These are phyloP conservation scores for Cystofilobasidium capitatum DNA, from an alignment of 768 basidiomycete genomes.

Conservation along the genomic window DNA sequence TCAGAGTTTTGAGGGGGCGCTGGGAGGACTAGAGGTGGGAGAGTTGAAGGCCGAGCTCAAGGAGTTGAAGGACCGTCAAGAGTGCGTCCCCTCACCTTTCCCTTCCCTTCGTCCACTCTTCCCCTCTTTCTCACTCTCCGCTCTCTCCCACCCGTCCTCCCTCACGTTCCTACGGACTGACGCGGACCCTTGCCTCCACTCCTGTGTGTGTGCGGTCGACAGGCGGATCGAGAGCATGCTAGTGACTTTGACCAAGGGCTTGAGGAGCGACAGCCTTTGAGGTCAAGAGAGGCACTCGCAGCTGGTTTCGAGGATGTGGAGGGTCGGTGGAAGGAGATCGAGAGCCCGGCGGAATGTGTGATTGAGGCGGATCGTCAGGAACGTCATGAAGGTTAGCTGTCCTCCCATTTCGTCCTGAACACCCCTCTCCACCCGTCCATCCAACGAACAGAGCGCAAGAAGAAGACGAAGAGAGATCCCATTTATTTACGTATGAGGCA, in stretches of 20 bases:
- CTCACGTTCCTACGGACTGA: neutral
- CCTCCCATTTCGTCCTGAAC: no score
- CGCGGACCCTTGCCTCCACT: neutral
- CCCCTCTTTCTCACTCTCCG: neutral
- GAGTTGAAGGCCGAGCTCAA: neutral
- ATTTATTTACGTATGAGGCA: slow-evolving; percentile 22
- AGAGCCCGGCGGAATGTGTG: no score
- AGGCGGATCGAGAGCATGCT: slow-evolving; percentile 11
- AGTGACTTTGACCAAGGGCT: slow-evolving; percentile 6
- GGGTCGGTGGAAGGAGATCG: no score
- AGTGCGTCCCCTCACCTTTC: neutral
- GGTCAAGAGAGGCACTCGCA: no score
- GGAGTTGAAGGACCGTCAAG: slow-evolving; percentile 11
- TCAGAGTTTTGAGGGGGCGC: neutral
- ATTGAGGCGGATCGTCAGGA: no score
- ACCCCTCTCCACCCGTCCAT: no score
- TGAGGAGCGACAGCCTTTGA: slow-evolving; percentile 5
- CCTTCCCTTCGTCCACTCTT: neutral
- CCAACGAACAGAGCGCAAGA: no score
- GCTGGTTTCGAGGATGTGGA: no score
- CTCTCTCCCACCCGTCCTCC: neutral
- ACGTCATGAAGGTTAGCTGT: no score
- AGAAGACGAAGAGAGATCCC: no score
- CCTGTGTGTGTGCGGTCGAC: neutral
- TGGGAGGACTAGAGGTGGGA: neutral